Percentiles rank a stretch among this genome's conserved stretches.
Conservation (phyloP, 2,329 filamentous ascomycete species). For the Microcyclospora pomicola region DNA sequence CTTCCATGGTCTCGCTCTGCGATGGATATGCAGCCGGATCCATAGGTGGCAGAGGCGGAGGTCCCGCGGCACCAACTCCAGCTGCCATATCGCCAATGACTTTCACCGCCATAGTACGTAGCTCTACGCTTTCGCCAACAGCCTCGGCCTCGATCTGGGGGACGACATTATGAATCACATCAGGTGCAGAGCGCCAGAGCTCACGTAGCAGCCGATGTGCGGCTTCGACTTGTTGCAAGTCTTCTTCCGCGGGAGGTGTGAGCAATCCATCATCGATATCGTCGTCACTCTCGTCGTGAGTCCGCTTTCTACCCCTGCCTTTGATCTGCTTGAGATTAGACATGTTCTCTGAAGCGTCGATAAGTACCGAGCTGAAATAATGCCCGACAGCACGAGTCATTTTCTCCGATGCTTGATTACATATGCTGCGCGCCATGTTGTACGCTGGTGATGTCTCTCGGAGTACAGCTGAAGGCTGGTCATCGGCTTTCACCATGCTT, state of each 20-base stretch:
- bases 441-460: conserved; percentile 88
- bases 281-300: conserved; percentile 27
- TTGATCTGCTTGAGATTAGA: conserved; percentile 27
- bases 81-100: conserved; percentile 91
- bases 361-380: conserved; percentile 93
- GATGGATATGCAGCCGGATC: conserved; percentile 81
- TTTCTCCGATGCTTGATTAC: conserved; percentile 76
- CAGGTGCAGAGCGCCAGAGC: conserved; percentile 81
- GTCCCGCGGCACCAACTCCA: conserved; percentile 82
- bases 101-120: conserved; percentile 79
- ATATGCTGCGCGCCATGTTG: conserved; percentile 90
- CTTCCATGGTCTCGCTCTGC: conserved; percentile 35
- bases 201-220: conserved; percentile 82
- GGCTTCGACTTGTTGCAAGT: conserved; percentile 76
- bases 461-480: conserved; percentile 24
- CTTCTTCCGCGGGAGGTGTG: conserved; percentile 55
- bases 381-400: conserved; percentile 91
- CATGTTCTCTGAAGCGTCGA: conserved; percentile 51
- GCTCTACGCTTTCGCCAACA: conserved; percentile 72
- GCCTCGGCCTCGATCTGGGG: conserved; percentile 88
- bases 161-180: conserved; percentile 82
- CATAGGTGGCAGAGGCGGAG: conserved; percentile 55
- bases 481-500: conserved; percentile 39
- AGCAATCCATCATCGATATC: conserved; percentile 28
- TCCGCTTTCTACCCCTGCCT: conserved; percentile 33